These are phyloP conservation scores for Ceratocystis diversiconidia DNA, from an alignment of 2,329 filamentous ascomycete species.

Conservation along the genomic window DNA sequence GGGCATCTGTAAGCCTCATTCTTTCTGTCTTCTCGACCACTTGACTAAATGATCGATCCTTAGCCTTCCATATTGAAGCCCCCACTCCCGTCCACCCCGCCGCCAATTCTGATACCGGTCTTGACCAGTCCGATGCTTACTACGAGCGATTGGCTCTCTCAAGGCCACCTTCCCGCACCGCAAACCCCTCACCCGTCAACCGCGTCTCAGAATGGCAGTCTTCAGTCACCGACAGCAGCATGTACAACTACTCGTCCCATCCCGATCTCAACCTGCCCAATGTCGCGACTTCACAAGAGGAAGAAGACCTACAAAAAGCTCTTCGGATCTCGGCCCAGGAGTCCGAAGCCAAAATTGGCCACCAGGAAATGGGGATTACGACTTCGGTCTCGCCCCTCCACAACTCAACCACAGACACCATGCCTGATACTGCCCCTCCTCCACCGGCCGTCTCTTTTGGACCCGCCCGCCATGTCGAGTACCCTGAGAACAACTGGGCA, in stretches of 20 bases:
- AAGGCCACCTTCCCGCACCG: slow-evolving; percentile 47
- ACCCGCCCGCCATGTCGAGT: slow-evolving; percentile 42
- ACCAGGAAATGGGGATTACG: slow-evolving; percentile 39
- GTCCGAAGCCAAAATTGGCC: slow-evolving; percentile 6
- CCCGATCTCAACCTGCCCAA: neutral
- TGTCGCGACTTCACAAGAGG: slow-evolving; percentile 27
- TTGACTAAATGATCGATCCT: neutral
- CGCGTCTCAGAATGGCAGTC: slow-evolving; percentile 36
- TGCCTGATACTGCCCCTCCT: neutral
- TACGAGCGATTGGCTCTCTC: slow-evolving; percentile 38
- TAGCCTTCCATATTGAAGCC: slow-evolving; percentile 44
- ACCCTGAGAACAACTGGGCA: slow-evolving; percentile 43
- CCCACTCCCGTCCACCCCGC: slow-evolving; percentile 23
- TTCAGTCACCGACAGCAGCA: slow-evolving; percentile 30
- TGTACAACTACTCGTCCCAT: slow-evolving; percentile 8
- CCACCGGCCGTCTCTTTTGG: slow-evolving; percentile 32
- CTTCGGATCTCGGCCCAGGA: slow-evolving; percentile 16
- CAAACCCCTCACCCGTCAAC: slow-evolving; percentile 42
- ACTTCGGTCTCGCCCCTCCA: neutral
- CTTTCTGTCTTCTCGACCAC: neutral
- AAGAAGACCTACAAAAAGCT: slow-evolving; percentile 29
- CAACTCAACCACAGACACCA: neutral
- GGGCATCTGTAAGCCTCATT: neutral
- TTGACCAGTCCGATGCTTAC: slow-evolving; percentile 22
- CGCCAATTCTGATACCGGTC: slow-evolving; percentile 31